phyloP scores from a whole-genome alignment of 2,329 filamentous ascomycete species.

The Calonectria pauciramosa region DNA sequence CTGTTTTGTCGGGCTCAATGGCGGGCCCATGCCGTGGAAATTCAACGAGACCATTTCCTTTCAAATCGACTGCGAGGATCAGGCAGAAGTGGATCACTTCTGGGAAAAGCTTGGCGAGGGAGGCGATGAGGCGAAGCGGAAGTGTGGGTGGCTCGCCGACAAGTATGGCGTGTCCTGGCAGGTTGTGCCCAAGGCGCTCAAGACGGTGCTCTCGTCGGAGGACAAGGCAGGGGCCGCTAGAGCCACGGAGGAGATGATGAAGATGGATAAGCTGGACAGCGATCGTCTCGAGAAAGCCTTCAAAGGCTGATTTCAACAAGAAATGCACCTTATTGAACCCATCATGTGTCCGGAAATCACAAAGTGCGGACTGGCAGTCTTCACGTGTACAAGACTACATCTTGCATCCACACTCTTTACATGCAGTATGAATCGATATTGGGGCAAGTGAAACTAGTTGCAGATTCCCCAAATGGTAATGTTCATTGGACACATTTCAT shows the following conservation, averaged over 20 bases:
- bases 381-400: too few species aligned
- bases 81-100: slow-evolving; percentile 62
- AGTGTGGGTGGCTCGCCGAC: slow-evolving; percentile 62
- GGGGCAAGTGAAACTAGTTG: not conserved
- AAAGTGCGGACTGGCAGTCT: not conserved
- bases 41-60: slow-evolving; percentile 59
- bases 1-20: slow-evolving; percentile 58
- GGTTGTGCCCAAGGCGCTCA: slow-evolving; percentile 56
- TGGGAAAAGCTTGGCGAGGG: slow-evolving; percentile 59
- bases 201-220: slow-evolving; percentile 50
- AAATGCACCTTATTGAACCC: not conserved
- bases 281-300: slow-evolving; percentile 53
- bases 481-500: not conserved
- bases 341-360: not conserved
- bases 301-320: slow-evolving; percentile 21
- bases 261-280: slow-evolving; percentile 60
- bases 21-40: slow-evolving; percentile 55
- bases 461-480: not conserved
- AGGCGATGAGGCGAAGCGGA: slow-evolving; percentile 52
- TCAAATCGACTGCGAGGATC: slow-evolving; percentile 59
- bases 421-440: not conserved
- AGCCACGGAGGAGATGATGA: slow-evolving; percentile 54
- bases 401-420: too few species aligned
- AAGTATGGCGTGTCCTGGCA: slow-evolving; percentile 63
- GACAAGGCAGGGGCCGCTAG: slow-evolving; percentile 51